Conservation (phyloP, 768 basidiomycete species). For the Tephrocybe sp. region DNA sequence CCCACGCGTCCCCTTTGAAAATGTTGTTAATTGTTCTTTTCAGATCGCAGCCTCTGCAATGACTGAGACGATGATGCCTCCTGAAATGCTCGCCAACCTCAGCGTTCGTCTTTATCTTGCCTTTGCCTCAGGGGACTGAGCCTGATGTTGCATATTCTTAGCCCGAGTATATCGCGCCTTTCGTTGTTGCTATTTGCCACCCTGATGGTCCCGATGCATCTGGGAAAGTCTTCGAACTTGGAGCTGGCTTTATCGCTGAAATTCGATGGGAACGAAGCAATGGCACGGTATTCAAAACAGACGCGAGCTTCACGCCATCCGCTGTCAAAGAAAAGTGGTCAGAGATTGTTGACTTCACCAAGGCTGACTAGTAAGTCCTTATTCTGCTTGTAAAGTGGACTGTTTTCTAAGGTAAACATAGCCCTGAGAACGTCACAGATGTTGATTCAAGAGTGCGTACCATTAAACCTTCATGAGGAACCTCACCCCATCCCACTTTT, state of each 20-base stretch:
- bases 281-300: constrained; percentile 87
- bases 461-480: background rate
- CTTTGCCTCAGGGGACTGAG: constrained; percentile 2
- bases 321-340: constrained; percentile 87
- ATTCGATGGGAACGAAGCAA: constrained; percentile 91
- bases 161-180: constrained; percentile 92
- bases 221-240: constrained; percentile 88
- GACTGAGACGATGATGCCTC: constrained; percentile 95
- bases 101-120: constrained; percentile 43
- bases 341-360: constrained; percentile 76
- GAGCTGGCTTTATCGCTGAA: constrained; percentile 89
- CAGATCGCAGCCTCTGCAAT: constrained; percentile 95
- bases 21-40: background rate
- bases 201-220: constrained; percentile 78
- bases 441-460: constrained; percentile 48
- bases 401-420: constrained; percentile 25
- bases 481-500: background rate
- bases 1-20: background rate
- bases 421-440: constrained; percentile 66
- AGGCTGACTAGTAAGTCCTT: constrained; percentile 60
- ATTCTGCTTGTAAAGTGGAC: background rate
- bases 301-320: constrained; percentile 88
- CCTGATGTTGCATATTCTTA: constrained; percentile 22
- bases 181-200: constrained; percentile 85
- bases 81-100: constrained; percentile 87